These are phyloP conservation scores for Arthrobotrys conoides DNA, from an alignment of 2,329 filamentous ascomycete species.

Conservation along the genomic window DNA sequence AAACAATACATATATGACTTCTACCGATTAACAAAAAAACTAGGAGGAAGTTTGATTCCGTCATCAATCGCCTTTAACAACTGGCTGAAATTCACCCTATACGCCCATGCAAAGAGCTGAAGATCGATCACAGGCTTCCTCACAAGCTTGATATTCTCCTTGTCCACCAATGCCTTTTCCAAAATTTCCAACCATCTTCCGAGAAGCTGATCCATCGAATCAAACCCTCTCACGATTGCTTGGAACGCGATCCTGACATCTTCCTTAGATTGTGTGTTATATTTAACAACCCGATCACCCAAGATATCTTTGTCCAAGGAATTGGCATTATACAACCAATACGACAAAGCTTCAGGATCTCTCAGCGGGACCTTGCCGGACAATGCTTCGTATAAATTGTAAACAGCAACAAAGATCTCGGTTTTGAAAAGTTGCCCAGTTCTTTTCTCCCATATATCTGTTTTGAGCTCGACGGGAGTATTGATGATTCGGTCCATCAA, in stretches of 20 bases:
- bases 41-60: background rate
- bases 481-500: conserved; percentile 33
- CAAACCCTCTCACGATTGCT: background rate
- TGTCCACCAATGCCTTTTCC: background rate
- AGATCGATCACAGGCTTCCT: conserved; percentile 9
- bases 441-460: conserved; percentile 18
- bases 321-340: conserved; percentile 38
- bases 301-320: background rate
- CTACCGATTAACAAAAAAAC: background rate
- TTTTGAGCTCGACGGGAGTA: conserved; percentile 13
- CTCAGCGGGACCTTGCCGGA: background rate
- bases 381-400: background rate
- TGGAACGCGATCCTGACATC: conserved; percentile 32
- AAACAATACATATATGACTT: background rate
- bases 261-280: conserved; percentile 29
- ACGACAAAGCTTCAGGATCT: background rate
- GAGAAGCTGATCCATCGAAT: background rate
- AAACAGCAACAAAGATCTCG: conserved; percentile 1
- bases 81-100: conserved; percentile 3
- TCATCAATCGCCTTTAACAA: conserved; percentile 12
- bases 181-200: background rate
- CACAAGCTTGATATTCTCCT: conserved; percentile 16
- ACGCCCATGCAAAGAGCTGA: conserved; percentile 25
- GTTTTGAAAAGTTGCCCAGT: background rate
- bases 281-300: background rate